Evolutionary conservation across 2,329 filamentous ascomycete species (phyloP).

Genomic region (Cladosporium sp.): DNA sequence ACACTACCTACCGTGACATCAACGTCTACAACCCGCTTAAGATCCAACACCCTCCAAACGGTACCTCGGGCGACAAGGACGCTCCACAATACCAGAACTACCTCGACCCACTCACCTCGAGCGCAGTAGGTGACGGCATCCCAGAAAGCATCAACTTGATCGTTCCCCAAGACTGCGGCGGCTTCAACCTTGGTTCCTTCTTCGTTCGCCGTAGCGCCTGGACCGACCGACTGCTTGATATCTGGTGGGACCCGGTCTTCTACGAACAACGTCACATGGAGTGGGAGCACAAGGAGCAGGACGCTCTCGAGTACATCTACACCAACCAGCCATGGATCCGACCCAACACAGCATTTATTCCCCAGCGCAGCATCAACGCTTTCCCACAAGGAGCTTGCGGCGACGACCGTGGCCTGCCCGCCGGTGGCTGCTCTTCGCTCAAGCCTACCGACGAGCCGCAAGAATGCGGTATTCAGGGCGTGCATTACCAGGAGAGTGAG

Average conservation of each 20-base stretch:
- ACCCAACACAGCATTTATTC: slow-evolving; percentile 82
- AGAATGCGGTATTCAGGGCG: slow-evolving; percentile 42
- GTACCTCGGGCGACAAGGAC: slow-evolving; percentile 32
- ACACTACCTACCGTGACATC: slow-evolving; percentile 87
- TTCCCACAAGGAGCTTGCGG: slow-evolving; percentile 90
- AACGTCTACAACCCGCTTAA: slow-evolving; percentile 95
- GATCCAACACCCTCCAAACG: slow-evolving; percentile 76
- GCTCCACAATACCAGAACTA: slow-evolving; percentile 55
- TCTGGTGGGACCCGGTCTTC: slow-evolving; percentile 97
- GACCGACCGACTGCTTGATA: slow-evolving; percentile 87
- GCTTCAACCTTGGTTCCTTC: slow-evolving; percentile 96
- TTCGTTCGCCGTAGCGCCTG: slow-evolving; percentile 82
- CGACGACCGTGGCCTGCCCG: slow-evolving; percentile 69
- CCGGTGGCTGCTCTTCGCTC: slow-evolving; percentile 39
- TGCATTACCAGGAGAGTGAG: slow-evolving; percentile 84
- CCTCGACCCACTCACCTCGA: slow-evolving; percentile 73
- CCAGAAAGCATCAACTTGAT: slow-evolving; percentile 80
- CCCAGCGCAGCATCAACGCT: slow-evolving; percentile 89
- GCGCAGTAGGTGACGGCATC: slow-evolving; percentile 73
- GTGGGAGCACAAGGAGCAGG: slow-evolving; percentile 99
- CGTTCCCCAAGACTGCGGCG: slow-evolving; percentile 88
- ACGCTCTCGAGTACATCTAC: slow-evolving; percentile 91
- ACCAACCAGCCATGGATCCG: slow-evolving; percentile 89
- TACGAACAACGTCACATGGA: slow-evolving; percentile 99
- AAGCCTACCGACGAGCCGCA: slow-evolving; percentile 22